These are phyloP conservation scores for Ophiostoma australiae DNA, from an alignment of 2,329 filamentous ascomycete genomes.

Conservation along the genomic window DNA sequence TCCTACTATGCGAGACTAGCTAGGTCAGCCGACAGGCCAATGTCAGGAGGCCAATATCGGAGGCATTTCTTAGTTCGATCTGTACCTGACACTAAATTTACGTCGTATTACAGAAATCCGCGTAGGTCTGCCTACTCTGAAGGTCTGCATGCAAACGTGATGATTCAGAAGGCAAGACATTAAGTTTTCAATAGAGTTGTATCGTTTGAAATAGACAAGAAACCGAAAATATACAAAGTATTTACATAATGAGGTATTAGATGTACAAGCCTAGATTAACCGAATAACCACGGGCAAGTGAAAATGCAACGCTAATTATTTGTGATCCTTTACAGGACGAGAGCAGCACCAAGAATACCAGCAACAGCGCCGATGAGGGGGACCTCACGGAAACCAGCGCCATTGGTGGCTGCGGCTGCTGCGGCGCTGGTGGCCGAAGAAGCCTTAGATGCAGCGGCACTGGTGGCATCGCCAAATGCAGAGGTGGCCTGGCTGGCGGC, in stretches of 20 bases:
- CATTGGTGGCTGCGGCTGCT: not conserved
- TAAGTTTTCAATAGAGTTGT: not conserved
- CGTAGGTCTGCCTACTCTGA: too few species aligned
- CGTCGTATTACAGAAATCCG: too few species aligned
- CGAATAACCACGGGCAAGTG: not conserved
- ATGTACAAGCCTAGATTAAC: not conserved
- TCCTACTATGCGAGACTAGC: not conserved
- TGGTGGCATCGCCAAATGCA: not conserved
- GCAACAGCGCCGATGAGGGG: not conserved
- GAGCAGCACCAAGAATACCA: conserved; percentile 8
- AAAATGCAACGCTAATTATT: not conserved
- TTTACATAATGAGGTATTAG: not conserved
- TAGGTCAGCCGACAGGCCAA: not conserved
- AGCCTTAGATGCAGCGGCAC: not conserved
- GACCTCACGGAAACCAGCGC: not conserved
- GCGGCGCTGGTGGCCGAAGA: conserved; percentile 5
- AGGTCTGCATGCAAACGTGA: too few species aligned
- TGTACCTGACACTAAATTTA: too few species aligned
- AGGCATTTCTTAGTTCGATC: not conserved
- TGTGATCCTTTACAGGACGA: not conserved
- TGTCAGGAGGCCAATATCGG: not conserved
- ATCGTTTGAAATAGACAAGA: not conserved
- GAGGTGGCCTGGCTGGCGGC: not conserved
- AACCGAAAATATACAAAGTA: not conserved
- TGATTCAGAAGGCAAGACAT: too few species aligned